phyloP scores from a whole-genome alignment of 192 early-diverging fungal species.

The Bifiguratus adelaidae region DNA sequence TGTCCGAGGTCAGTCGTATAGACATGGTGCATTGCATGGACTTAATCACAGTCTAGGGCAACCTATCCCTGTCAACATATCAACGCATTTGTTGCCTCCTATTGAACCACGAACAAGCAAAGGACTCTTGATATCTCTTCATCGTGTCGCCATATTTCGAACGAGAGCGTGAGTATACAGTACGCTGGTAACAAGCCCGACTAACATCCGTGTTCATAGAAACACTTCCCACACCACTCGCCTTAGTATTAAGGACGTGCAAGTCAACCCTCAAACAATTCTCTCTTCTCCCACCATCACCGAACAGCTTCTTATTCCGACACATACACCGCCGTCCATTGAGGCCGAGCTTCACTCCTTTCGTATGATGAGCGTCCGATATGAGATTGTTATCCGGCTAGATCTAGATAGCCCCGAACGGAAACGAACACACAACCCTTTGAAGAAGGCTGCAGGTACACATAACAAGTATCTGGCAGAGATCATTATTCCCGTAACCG shows the following conservation, averaged over 20 bases:
- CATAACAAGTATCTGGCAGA: neutral
- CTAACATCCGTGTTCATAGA: too few species aligned
- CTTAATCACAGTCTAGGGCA: neutral
- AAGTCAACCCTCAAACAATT: neutral
- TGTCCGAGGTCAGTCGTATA: constrained; percentile 4
- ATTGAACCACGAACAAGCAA: neutral
- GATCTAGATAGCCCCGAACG: neutral
- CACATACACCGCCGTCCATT: neutral
- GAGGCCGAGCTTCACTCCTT: neutral
- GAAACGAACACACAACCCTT: neutral
- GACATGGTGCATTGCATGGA: neutral
- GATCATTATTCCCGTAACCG: neutral
- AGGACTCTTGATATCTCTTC: neutral
- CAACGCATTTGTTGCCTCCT: neutral
- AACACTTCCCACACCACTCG: too few species aligned
- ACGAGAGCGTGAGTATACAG: neutral
- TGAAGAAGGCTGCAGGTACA: neutral
- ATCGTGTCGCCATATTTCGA: neutral
- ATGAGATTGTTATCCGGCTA: neutral
- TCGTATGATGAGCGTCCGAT: neutral
- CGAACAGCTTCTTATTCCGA: constrained; percentile 4
- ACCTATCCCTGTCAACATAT: neutral
- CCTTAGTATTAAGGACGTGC: constrained; percentile 2
- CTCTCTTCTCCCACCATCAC: neutral
- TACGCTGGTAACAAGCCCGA: neutral